phyloP scores from a whole-genome alignment of 495 filamentous ascomycete genomes.

The Neurospora sp. region DNA sequence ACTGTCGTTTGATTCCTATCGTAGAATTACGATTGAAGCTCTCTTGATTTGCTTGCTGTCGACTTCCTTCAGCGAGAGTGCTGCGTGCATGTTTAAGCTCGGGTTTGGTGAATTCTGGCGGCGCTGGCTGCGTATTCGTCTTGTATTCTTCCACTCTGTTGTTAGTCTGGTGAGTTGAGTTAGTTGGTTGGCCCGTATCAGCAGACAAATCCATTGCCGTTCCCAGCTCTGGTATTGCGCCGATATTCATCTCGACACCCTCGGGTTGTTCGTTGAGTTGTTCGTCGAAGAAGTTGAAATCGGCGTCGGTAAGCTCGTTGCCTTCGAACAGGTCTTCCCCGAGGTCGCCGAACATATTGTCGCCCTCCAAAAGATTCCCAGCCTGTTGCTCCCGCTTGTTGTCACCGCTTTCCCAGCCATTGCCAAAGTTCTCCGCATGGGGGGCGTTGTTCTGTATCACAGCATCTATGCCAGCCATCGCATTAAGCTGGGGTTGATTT shows the following conservation, averaged over 20 bases:
- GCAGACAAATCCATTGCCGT: constrained; percentile 4
- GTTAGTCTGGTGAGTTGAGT: not conserved
- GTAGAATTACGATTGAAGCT: constrained; percentile 20
- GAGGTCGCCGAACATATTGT: constrained; percentile 62
- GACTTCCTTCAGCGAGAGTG: constrained; percentile 22
- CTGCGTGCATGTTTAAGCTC: constrained; percentile 40
- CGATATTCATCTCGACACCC: constrained; percentile 25
- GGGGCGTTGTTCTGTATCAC: constrained; percentile 7
- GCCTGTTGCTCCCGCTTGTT: constrained; percentile 29
- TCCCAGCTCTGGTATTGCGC: constrained; percentile 9
- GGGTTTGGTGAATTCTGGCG: constrained; percentile 35
- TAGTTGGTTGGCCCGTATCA: constrained; percentile 2
- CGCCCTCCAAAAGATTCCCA: constrained; percentile 33
- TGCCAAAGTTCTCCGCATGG: constrained; percentile 16
- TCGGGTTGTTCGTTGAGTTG: constrained; percentile 47
- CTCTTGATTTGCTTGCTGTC: constrained; percentile 18
- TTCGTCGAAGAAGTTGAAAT: constrained; percentile 84
- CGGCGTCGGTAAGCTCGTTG: constrained; percentile 75
- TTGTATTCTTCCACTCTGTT: not conserved
- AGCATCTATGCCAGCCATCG: constrained; percentile 18
- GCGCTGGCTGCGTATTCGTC: constrained; percentile 1
- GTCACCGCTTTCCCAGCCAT: constrained; percentile 26
- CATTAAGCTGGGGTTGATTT: constrained; percentile 18
- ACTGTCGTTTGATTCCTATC: constrained; percentile 26
- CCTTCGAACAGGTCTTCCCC: constrained; percentile 69